Base-by-base conservation (phyloP, 768 basidiomycete species). In the Candolleomyces eurysporus region DNA sequence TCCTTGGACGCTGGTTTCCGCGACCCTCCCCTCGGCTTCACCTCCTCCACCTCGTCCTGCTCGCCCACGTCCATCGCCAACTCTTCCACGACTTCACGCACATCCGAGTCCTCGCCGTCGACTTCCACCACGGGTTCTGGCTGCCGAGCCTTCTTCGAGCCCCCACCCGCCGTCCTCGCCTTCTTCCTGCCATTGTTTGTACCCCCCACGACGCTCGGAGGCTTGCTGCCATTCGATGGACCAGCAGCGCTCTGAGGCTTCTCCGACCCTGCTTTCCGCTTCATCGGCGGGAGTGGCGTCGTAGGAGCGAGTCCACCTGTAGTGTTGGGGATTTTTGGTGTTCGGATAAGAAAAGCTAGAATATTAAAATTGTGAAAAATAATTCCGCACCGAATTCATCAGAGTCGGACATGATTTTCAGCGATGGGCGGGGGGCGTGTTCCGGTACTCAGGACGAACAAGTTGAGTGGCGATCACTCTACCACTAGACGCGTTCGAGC, bases 241-340 rank as follows among this genome's bases (percentile, higher is more conserved):
- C 52, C 40, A 22, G 58, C 32, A n/a, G 22, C 42, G 21, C 32
- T 30, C 46, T 45, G 51, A 32, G 58, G 54, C 21, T 56, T 56
- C 49, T 51, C 49, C 16, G 49, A 36, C 11, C 26, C 55, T 14
- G 57, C 14, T 40, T 55, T 64, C 22, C 57, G 26, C 61, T 51
- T 65, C 48, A 32, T 45, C 5, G 51, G 10, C 4, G 60, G 58
- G 56, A 48, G 49, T 48, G 69, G 67, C 14, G 69, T 70, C 13
- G 67, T 69, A n/a, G 65, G 63, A 2, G 57, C 58, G 57, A 68
- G 66, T 39, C 69, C 69, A 30, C 69, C 69, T 70, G 39, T 0
- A 51, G 7, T 22, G 21, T 51, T 31, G 30, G 17, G 14, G 6
- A 3, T 51, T 2, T 51, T 51, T 4, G 16, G 45, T 17, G 45